A percentile compares a stretch with the other conserved stretches of the same genome.
Evolutionary conservation across 2,329 filamentous ascomycete genomes (phyloP).

Genomic region (Aspergillus chevalieri): DNA sequence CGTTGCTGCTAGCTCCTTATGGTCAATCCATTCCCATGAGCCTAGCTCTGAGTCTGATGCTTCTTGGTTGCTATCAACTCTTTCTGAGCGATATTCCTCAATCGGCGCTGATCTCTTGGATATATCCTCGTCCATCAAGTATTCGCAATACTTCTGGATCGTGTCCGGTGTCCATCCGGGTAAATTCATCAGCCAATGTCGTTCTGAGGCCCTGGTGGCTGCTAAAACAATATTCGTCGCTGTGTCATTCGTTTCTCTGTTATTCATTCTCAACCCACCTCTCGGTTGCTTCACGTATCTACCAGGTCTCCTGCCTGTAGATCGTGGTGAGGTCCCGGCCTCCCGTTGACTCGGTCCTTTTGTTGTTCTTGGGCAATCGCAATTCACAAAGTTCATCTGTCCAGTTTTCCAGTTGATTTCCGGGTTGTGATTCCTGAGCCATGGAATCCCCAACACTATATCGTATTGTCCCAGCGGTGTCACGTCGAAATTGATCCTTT

Average conservation of each 20-base stretch:
- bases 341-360: neutral
- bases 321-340: neutral
- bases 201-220: neutral
- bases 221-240: neutral
- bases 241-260: neutral
- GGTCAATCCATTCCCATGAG: neutral
- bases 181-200: neutral
- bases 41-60: neutral
- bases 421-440: conserved; percentile 1
- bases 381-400: neutral
- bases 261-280: neutral
- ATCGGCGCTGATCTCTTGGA: neutral
- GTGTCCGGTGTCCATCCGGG: neutral
- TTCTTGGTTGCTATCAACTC: neutral
- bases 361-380: neutral
- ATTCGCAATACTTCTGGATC: neutral
- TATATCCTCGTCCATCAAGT: neutral
- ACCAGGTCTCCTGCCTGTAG: neutral
- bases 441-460: neutral
- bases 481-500: neutral
- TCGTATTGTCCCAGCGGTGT: neutral
- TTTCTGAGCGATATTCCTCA: neutral
- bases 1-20: too few relatives aligned
- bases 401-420: neutral
- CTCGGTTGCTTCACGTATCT: neutral